Evolutionary conservation across 805 yeast species (phyloP).

Genomic region (Ogataea sp.): DNA sequence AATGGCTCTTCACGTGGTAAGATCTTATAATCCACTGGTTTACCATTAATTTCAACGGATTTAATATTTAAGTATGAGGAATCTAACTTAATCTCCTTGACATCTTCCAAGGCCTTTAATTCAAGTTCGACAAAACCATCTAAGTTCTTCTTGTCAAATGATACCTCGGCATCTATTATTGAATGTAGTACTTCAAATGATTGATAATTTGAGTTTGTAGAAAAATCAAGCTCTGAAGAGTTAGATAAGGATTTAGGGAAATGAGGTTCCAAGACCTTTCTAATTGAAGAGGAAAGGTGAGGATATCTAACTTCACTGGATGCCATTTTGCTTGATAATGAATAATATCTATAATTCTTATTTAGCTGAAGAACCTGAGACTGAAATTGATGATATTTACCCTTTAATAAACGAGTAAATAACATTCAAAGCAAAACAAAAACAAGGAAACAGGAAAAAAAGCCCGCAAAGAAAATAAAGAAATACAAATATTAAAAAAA

Average conservation of each 20-base stretch:
- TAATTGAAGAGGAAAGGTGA: conserved; percentile 16
- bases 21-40: conserved; percentile 24
- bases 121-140: conserved; percentile 47
- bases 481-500: too few relatives aligned
- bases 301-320: conserved; percentile 12
- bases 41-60: conserved; percentile 35
- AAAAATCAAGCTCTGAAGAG: conserved; percentile 62
- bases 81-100: conserved; percentile 48
- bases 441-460: background rate
- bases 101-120: conserved; percentile 25
- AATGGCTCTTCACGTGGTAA: conserved; percentile 41
- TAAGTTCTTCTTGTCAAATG: conserved; percentile 45
- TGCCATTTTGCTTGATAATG: conserved; percentile 3
- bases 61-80: conserved; percentile 52
- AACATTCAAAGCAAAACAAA: background rate
- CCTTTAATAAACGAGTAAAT: background rate
- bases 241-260: conserved; percentile 23
- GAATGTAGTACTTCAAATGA: conserved; percentile 46
- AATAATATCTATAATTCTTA: background rate
- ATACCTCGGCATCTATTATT: conserved; percentile 40
- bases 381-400: background rate
- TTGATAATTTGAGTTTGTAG: conserved; percentile 69
- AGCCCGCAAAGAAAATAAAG: background rate
- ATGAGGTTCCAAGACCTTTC: conserved; percentile 19
- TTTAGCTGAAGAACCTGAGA: too few relatives aligned